Base-by-base conservation (phyloP, 2,329 filamentous ascomycete species). In the Colletotrichum viniferum region DNA sequence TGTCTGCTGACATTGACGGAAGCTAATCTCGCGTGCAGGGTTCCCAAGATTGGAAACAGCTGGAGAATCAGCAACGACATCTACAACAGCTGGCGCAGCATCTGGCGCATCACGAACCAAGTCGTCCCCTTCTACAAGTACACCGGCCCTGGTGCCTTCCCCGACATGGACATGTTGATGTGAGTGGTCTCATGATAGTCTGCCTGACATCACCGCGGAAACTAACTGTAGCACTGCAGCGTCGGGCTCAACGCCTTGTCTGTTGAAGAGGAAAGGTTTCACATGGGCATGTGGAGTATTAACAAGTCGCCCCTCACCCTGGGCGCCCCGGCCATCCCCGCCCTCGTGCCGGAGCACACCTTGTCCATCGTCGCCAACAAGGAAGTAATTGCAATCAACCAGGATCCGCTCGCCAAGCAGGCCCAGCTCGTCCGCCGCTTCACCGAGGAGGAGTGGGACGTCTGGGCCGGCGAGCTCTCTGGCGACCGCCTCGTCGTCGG, bases 371-470 rank as follows among this genome's bases (percentile, higher is more conserved):
- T 89, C 62, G 83, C 83, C 2, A 91, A 92, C 80, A 83, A 85
- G 30, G 90, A 90, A 70, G 86, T 90, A 26, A 88, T 92, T 28
- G 87, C 87, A 0, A 88, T 90, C 78, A 92, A 92, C 77, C 90
- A 92, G 77, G 91, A 92, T 78, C 74, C 86, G 0, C 80, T 92
- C 0, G 89, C 86, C 0, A 82, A 87, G 69, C 88, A 90, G 60
- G 89, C 90, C 1, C 84, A 84, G n/a, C 82, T 93, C 2, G 80
- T 87, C 2, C 82, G 87, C 6, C 84, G 88, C 7, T 86, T 87
- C 78, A 87, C 87, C 0, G 85, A 87, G 26, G 85, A 87, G 32
- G 84, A 86, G 56, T 90, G 87, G 81, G 89, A 91, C 69, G 80
- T 90, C 1, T 90, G 88, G 88, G 85, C 85, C 30, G 88, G 88